Evolutionary conservation across 371 early-diverging fungal genomes (phyloP).

Genomic region (Lichtheimia corymbifera): DNA sequence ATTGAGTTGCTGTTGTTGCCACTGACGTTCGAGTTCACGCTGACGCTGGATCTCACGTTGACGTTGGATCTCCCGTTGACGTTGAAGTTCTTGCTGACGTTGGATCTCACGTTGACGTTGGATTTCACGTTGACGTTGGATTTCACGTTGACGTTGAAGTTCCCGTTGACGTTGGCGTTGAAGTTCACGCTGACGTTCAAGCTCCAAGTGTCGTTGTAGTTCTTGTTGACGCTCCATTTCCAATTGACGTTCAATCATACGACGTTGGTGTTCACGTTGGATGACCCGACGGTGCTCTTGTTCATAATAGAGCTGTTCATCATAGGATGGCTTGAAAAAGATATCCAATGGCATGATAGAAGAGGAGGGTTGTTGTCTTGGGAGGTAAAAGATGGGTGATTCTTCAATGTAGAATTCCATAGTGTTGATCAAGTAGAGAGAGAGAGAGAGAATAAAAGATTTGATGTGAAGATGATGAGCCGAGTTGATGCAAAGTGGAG

Average conservation of each 20-base stretch:
- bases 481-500: too few relatives aligned
- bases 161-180: background rate
- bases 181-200: background rate
- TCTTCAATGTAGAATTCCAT: too few relatives aligned
- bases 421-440: too few relatives aligned
- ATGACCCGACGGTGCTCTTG: background rate
- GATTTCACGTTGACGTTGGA: slow-evolving; percentile 1
- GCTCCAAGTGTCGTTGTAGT: background rate
- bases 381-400: too few relatives aligned
- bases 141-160: background rate
- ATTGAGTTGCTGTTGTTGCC: slow-evolving; percentile 7
- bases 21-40: slow-evolving; percentile 1
- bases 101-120: slow-evolving; percentile 1
- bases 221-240: background rate
- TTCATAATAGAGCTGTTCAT: background rate
- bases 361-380: too few relatives aligned
- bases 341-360: too few relatives aligned
- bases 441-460: too few relatives aligned
- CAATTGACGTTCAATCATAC: background rate
- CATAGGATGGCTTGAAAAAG: too few relatives aligned
- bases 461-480: too few relatives aligned
- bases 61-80: slow-evolving; percentile 1
- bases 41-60: slow-evolving; percentile 1
- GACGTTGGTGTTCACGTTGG: background rate
- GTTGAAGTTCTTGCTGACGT: slow-evolving; percentile 3